Percentiles rank a stretch among this genome's conserved stretches.
Conservation (phyloP, 805 yeast genomes). For the Candida verbasci region DNA sequence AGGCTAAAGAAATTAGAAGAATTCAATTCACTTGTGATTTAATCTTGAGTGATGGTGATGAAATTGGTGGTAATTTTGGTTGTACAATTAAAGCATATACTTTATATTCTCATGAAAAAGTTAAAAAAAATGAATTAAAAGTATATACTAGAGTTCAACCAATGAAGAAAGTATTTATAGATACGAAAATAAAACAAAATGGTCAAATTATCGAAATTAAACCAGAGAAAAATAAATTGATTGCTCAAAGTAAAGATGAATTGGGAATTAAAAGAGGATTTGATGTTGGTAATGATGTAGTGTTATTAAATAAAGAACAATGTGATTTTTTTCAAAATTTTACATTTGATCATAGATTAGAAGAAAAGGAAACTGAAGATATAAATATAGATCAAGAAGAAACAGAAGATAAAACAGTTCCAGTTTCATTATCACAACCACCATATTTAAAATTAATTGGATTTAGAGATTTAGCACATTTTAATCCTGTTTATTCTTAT, state of each 20-base stretch:
- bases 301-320: constrained; percentile 23
- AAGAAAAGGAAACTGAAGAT: constrained; percentile 10
- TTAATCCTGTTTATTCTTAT: constrained; percentile 49
- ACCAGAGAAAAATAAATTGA: constrained; percentile 12
- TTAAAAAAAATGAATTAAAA: constrained; percentile 26
- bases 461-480: constrained; percentile 46
- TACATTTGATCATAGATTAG: constrained; percentile 24
- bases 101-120: constrained; percentile 50
- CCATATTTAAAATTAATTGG: constrained; percentile 67
- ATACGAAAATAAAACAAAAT: constrained; percentile 38
- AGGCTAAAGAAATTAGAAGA: constrained; percentile 60
- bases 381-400: constrained; percentile 12
- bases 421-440: constrained; percentile 18
- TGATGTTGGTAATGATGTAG: constrained; percentile 18
- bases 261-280: constrained; percentile 29
- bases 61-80: constrained; percentile 34
- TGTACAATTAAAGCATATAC: constrained; percentile 73
- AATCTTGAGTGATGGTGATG: constrained; percentile 45
- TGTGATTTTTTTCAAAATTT: constrained; percentile 25
- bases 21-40: constrained; percentile 60
- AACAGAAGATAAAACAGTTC: constrained; percentile 14
- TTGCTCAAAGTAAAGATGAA: constrained; percentile 33
- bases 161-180: constrained; percentile 48
- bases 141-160: constrained; percentile 12
- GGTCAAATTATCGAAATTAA: constrained; percentile 45